Base-by-base conservation (phyloP, 1,139 yeast species). In the Suhomyces ambrosiae region DNA sequence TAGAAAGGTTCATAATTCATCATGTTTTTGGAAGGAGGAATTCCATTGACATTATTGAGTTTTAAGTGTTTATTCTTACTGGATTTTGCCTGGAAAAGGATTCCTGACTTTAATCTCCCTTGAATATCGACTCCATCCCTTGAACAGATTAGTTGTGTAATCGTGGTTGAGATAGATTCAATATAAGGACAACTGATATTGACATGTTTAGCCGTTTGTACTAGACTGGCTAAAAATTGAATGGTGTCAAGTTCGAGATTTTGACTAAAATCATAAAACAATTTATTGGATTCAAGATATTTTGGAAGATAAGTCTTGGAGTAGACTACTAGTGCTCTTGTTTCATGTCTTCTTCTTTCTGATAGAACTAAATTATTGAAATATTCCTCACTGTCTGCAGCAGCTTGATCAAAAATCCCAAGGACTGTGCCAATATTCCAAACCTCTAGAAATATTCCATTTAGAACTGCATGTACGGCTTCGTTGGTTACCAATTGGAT, bases 1-100 rank as follows among this genome's bases (percentile, higher is more conserved):
- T 54, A 48, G 41, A 58, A 56, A 1, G 63, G 62, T 3, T 56
- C 54, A 28, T 30, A 53, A 32, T 58, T 58, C 63, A 58, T 56
- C 60, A 58, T 58, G 32, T 58, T 58, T 18, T 42, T 35, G 15
- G 50, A 50, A 1, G 63, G 61, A 3, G 49, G 40, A n/a, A 57
- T 46, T 1, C 60, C 60, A 27, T 53, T 54, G 11, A 50, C 41
- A 0, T 30, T 11, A 1, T 47, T 34, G 22, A 43, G 31, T 16
- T 44, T 44, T 16, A 44, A 27, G 47, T 28, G 7, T 38, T 37
- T 17, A 14, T 29, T 21, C 18, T 29, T n/a, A 13, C 12, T 27
- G 22, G n/a, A 7, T 19, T 21, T 21, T 13, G 26, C 11, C 5
- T 19, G 8, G 10, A 29, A 29, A 11, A 18, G 14, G n/a, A 3